Percentiles rank a stretch among this genome's conserved stretches.
Evolutionary conservation across 1,284 basidiomycete species (phyloP).

Genomic region (Trametes hirsuta): DNA sequence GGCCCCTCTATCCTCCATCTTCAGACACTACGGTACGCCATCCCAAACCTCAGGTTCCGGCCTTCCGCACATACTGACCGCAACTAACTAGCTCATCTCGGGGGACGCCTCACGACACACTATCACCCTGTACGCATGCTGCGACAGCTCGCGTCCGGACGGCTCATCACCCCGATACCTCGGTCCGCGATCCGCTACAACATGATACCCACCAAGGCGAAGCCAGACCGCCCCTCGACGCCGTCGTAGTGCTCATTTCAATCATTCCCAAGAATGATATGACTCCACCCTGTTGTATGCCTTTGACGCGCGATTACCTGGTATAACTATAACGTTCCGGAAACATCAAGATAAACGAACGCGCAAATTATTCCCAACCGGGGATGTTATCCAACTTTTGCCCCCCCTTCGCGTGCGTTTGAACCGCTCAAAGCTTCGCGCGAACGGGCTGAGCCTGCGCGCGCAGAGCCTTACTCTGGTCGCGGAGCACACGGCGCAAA

Average conservation of each 20-base stretch:
- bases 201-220: constrained; percentile 23
- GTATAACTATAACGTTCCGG: no score
- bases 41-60: no score
- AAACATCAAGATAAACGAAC: no score
- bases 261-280: no score
- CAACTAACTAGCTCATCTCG: constrained; percentile 23
- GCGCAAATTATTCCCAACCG: no score
- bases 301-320: no score
- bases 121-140: constrained; percentile 32
- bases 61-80: neutral
- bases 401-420: no score
- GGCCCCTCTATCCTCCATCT: constrained; percentile 28
- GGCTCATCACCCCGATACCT: constrained; percentile 27
- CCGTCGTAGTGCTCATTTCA: no score
- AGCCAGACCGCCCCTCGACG: neutral
- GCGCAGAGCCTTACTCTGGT: constrained; percentile 8
- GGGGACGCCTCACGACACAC: constrained; percentile 28
- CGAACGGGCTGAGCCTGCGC: neutral
- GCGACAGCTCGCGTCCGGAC: constrained; percentile 27
- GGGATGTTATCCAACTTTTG: neutral
- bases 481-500: constrained; percentile 19
- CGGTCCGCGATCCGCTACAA: constrained; percentile 31
- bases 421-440: constrained; percentile 4
- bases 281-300: no score
- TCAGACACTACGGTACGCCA: constrained; percentile 31